A percentile compares a stretch with the other conserved stretches of the same genome.
Evolutionary conservation across 768 basidiomycete species (phyloP).

Genomic region (Cyclocybe aegerita): DNA sequence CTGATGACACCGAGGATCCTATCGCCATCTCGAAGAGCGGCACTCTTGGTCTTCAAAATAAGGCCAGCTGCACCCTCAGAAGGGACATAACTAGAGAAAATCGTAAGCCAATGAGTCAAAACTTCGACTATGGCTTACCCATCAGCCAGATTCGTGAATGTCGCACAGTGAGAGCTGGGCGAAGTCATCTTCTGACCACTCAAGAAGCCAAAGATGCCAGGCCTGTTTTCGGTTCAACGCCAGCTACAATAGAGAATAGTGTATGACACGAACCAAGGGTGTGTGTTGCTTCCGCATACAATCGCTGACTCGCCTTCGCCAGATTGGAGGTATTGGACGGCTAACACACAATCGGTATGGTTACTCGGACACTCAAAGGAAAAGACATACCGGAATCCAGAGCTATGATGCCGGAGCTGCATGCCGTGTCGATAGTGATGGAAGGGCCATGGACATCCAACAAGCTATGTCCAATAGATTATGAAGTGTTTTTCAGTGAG

Average conservation of each 20-base stretch:
- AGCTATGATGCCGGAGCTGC: conserved; percentile 32
- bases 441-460: conserved; percentile 36
- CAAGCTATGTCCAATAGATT: conserved; percentile 16
- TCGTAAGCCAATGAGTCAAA: not conserved
- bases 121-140: conserved; percentile 19
- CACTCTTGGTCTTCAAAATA: conserved; percentile 31
- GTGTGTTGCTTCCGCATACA: conserved; percentile 31
- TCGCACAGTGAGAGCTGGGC: conserved; percentile 31
- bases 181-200: conserved; percentile 34
- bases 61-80: conserved; percentile 34
- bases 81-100: conserved; percentile 28
- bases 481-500: not conserved
- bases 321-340: conserved; percentile 30
- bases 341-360: conserved; percentile 8
- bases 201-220: conserved; percentile 29
- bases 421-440: conserved; percentile 32
- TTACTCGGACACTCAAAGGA: not conserved
- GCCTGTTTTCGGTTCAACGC: conserved; percentile 16
- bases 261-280: conserved; percentile 23
- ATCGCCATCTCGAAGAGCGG: conserved; percentile 33
- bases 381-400: conserved; percentile 28
- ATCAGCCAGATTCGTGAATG: conserved; percentile 32
- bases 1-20: conserved; percentile 29
- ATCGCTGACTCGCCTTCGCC: conserved; percentile 34
- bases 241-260: not conserved